Conservation (phyloP, 106 monocot genomes). For the Acorus calamus region DNA sequence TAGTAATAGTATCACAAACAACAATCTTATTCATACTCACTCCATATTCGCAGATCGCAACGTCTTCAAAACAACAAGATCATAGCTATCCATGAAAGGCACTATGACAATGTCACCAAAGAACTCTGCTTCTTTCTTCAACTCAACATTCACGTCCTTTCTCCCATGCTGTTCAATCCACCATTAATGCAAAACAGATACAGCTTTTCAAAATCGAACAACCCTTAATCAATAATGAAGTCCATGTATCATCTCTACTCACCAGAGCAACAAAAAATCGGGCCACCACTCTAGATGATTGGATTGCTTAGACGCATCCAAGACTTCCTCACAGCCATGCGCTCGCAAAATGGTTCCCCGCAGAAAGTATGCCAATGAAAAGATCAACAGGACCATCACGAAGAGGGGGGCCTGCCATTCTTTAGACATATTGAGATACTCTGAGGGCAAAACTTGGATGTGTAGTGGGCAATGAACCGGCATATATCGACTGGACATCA, state of each 20-base stretch:
- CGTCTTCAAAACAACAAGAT: no score
- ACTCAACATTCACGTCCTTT: no score
- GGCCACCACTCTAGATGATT: no score
- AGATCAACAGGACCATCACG: constrained; percentile 1
- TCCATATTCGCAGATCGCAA: constrained; percentile 58
- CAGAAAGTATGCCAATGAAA: no score
- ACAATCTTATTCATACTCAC: constrained; percentile 22
- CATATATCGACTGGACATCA: constrained; percentile 70
- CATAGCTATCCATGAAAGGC: no score
- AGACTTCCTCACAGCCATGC: constrained; percentile 12
- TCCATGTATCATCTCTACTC: constrained; percentile 1
- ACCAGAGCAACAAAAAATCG: constrained; percentile 18
- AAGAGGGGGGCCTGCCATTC: background rate
- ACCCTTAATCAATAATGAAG: no score
- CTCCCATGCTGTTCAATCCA: constrained; percentile 2
- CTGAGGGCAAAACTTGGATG: constrained; percentile 1
- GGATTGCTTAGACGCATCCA: background rate
- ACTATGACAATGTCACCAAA: no score
- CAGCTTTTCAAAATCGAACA: no score
- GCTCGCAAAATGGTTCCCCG: constrained; percentile 68
- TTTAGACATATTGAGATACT: no score
- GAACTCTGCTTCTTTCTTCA: no score
- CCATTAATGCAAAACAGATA: no score
- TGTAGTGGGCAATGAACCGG: constrained; percentile 70
- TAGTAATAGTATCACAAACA: no score